Evolutionary conservation across 441 rosid genomes (phyloP).

Genomic region (Croton setiger): DNA sequence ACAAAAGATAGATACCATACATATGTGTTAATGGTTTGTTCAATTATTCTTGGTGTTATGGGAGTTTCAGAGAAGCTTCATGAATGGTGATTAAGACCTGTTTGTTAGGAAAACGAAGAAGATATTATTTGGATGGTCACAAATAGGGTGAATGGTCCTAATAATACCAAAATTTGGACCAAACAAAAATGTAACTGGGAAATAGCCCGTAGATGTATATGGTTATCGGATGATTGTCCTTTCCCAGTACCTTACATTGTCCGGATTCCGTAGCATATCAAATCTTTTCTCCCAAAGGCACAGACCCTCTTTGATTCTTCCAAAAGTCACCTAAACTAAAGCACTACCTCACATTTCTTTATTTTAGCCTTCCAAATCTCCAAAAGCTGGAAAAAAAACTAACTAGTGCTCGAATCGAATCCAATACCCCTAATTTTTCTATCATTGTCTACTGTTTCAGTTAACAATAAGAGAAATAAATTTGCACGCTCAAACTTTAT

Average conservation of each 20-base stretch:
- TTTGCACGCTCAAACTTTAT: no score
- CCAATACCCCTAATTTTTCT: no score
- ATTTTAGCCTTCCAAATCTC: not conserved
- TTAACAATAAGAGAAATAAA: no score
- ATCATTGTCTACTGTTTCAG: no score
- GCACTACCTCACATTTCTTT: conserved; percentile 12
- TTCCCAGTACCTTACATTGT: conserved; percentile 23
- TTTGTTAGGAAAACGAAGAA: no score
- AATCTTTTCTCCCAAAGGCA: not conserved
- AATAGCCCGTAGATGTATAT: no score
- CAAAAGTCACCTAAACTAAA: conserved; percentile 29
- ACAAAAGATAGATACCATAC: no score
- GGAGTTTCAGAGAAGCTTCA: no score
- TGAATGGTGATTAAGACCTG: not conserved
- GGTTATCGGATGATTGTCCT: not conserved
- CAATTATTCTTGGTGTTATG: no score
- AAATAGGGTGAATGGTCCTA: conserved; percentile 6
- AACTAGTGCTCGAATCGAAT: no score
- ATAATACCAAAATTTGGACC: not conserved
- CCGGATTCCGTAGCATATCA: conserved; percentile 28
- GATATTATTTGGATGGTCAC: not conserved
- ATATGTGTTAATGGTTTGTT: no score
- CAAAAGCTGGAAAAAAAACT: not conserved
- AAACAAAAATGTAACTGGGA: not conserved
- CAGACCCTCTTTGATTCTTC: conserved; percentile 24